phyloP scores from a whole-genome alignment of 805 yeast species.

The Wickerhamiella qilinensis region DNA sequence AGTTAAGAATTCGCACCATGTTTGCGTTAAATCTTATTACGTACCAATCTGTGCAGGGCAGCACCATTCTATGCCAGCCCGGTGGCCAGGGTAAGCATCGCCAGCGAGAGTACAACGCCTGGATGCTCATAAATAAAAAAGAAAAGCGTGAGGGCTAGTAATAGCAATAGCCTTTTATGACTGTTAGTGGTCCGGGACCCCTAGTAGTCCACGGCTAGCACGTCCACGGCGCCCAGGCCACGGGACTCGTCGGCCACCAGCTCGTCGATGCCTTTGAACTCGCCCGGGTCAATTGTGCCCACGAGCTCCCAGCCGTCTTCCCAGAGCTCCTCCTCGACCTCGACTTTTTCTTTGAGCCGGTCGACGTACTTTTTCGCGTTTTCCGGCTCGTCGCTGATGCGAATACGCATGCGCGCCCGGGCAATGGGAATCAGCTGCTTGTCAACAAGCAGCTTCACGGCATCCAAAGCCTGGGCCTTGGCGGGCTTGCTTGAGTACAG shows the following conservation, averaged over 20 bases:
- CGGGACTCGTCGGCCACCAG: slow-evolving; percentile 36
- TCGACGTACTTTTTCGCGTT: slow-evolving; percentile 29
- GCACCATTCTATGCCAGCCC: too few relatives aligned
- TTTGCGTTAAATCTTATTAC: too few relatives aligned
- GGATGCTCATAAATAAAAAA: too few relatives aligned
- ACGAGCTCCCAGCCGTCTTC: slow-evolving; percentile 35
- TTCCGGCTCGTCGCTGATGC: slow-evolving; percentile 36
- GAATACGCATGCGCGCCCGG: slow-evolving; percentile 83
- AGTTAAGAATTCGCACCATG: too few relatives aligned
- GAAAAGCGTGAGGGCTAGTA: too few relatives aligned
- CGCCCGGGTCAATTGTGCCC: slow-evolving; percentile 74
- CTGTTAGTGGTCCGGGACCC: too few relatives aligned
- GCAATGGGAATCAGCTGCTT: slow-evolving; percentile 84
- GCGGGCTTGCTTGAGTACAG: slow-evolving; percentile 61
- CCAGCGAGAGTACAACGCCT: too few relatives aligned
- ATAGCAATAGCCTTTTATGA: too few relatives aligned
- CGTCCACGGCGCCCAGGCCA: slow-evolving; percentile 58
- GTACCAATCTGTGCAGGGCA: too few relatives aligned
- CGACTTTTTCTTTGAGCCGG: slow-evolving; percentile 28
- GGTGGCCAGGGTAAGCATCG: too few relatives aligned
- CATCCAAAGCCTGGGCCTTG: slow-evolving; percentile 82
- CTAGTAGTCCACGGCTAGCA: slow-evolving; percentile 29
- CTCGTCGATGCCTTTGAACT: slow-evolving; percentile 54
- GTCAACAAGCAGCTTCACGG: slow-evolving; percentile 59
- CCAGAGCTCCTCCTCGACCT: slow-evolving; percentile 28